Evolutionary conservation across 306 rosid species (phyloP), one percentile per base, ranked within the genome.

Genomic region (Lathyrus aphaca): DNA sequence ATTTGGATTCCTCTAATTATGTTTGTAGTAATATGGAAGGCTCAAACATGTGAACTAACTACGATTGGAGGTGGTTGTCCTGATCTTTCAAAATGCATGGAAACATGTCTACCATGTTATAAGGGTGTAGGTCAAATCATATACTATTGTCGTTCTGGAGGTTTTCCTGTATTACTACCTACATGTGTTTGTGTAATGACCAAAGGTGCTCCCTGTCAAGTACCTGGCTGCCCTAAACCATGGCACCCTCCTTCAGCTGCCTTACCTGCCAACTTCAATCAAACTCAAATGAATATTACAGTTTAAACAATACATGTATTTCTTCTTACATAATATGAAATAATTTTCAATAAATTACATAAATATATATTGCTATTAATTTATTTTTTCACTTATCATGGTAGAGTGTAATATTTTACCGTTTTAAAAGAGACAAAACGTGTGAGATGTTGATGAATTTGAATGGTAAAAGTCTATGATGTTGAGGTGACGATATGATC

Each of bases 141-240:
- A 3, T 55, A 55, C 18, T 25, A 55, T 55, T 55, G 61, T 14
- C 37, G 16, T 12, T 4, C 8, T 13, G 18, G 12, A 3, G 30
- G 38, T 12, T 35, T 35, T 6, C 18, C 38, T 2, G 1, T 55
- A 12, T 25, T 55, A 25, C 39, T 25, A 5, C 7, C 3, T 12
- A 25, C 16, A 55, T 55, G 61, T 23, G 61, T 55, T 27, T 55
- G 61, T 3, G 61, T 12, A 27, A 55, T 55, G 61, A 16, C 14
- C 5, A 23, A 55, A 12, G 61, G 61, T 55, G 61, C 61, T 13
- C 61, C 61, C 13, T 55, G 61, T 55, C 37, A 25, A 12, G 61
- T 55, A 1, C 61, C 18, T 13, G 61, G 61, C 1, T 25, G 61
- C 18, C 61, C 61, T 13, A 27, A 10, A 55, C 61, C 25, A 23